phyloP scores from a whole-genome alignment of 1,284 basidiomycete species.

The Leucoagaricus sp. region DNA sequence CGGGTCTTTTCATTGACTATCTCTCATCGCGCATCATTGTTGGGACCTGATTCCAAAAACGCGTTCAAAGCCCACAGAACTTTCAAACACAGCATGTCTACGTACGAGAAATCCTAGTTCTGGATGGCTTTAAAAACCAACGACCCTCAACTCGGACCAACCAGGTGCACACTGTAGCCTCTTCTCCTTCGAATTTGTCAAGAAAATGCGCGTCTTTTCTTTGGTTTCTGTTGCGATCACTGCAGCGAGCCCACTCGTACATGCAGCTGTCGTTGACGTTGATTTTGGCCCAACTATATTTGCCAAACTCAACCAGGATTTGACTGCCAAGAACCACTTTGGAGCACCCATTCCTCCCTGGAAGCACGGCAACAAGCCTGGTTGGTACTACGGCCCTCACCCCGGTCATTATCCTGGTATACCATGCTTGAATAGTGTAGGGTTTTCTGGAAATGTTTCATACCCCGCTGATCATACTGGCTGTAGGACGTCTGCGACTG shows the following conservation, averaged over 20 bases:
- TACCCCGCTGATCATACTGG: not conserved
- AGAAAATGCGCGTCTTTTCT: not conserved
- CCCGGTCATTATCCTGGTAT: conserved; percentile 22
- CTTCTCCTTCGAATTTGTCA: not conserved
- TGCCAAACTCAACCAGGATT: conserved; percentile 1
- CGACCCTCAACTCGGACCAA: too few species aligned
- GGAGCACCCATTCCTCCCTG: conserved; percentile 23
- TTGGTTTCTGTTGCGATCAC: conserved; percentile 1
- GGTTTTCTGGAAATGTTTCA: not conserved
- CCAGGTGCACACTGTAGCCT: not conserved
- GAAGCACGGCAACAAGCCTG: conserved; percentile 19
- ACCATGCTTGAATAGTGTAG: conserved; percentile 21
- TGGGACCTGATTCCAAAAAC: conserved; percentile 4
- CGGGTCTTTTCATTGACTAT: too few species aligned
- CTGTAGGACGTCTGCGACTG: conserved; percentile 32
- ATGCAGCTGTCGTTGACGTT: not conserved
- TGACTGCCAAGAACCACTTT: conserved; percentile 19
- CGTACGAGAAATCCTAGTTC: not conserved
- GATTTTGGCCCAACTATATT: conserved; percentile 2
- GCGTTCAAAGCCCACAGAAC: not conserved
- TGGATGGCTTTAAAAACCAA: not conserved
- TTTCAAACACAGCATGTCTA: not conserved
- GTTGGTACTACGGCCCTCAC: conserved; percentile 25
- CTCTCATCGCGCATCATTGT: too few species aligned
- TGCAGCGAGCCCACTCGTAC: not conserved